Evolutionary conservation across 345 rosid species (phyloP).

Genomic region (Camelina laxa): DNA sequence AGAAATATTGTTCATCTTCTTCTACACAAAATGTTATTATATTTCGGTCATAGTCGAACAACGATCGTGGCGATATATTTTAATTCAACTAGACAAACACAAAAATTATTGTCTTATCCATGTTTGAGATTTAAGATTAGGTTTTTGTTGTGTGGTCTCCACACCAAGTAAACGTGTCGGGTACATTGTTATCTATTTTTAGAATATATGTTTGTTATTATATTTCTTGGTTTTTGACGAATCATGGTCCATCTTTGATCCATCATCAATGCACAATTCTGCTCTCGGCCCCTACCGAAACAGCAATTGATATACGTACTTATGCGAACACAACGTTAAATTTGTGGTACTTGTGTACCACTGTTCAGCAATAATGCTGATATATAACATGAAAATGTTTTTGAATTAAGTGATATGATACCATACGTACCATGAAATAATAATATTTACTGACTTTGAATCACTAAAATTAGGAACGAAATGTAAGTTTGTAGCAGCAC

Average conservation of each 20-base stretch:
- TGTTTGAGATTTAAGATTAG: slow-evolving; percentile 28
- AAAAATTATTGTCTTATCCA: slow-evolving; percentile 22
- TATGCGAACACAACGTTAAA: slow-evolving; percentile 1
- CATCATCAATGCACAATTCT: background rate
- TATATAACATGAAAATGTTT: background rate
- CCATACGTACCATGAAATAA: too few relatives aligned
- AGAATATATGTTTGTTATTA: background rate
- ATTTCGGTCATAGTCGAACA: slow-evolving; percentile 17
- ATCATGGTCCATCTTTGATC: slow-evolving; percentile 6
- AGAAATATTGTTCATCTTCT: too few relatives aligned
- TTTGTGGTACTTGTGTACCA: background rate
- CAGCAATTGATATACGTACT: background rate
- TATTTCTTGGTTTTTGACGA: background rate
- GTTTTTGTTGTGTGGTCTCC: slow-evolving; percentile 23
- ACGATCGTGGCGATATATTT: slow-evolving; percentile 7
- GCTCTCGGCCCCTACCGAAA: background rate
- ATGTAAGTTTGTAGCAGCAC: background rate
- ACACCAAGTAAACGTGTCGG: slow-evolving; percentile 28
- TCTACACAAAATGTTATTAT: slow-evolving; percentile 6
- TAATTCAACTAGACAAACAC: background rate
- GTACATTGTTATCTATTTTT: background rate
- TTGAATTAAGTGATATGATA: background rate
- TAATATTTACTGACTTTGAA: background rate
- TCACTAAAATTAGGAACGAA: background rate
- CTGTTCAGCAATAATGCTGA: background rate